Base-by-base conservation (phyloP, 768 basidiomycete genomes). In the Nevesoporus exiguus region DNA sequence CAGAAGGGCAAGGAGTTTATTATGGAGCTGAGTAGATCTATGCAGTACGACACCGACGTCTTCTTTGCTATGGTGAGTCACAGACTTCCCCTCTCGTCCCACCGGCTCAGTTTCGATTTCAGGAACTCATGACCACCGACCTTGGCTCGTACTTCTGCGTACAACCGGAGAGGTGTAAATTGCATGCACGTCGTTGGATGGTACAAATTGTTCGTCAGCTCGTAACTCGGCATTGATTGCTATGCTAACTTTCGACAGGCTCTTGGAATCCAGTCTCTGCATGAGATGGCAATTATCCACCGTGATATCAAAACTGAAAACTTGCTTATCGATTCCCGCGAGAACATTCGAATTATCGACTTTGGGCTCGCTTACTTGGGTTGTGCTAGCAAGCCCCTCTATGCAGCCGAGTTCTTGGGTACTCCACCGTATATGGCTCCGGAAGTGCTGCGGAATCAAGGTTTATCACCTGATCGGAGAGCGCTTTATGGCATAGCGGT, bases 271-370 rank as follows among this genome's bases (percentile, higher is more conserved):
- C 55, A 67, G 3, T 64, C 70, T 39, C 66, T 88, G 39, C 85
- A 87, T 58, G 68, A 68, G 24, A 76, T 82, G 65, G 84, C 83
- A 40, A 80, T 88, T 50, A 77, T 87, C 30, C 85, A 87, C 66
- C 77, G 85, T 14, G 84, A 87, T 56, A 77, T 89, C 52, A 88
- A 88, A 61, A 78, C 84, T 3, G 82, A 83, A 71, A 88, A 88
- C 55, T 77, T 89, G 40, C 75, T 88, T n/a, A 72, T 88, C 47
- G 77, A 77, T 55, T 56, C 53, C 7, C 63, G 61, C 5, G 69
- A 69, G 46, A 77, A 77, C 34, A 60, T 77, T 21, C 71, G 72
- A 24, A 75, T 79, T 17, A 63, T 71, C 3, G 77, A 77, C 51
- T 76, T 79, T 43, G 77, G 75, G 3, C 66, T 72, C 9, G 65